phyloP scores from a whole-genome alignment of 2,329 filamentous ascomycete species.

The Phoma sp. region DNA sequence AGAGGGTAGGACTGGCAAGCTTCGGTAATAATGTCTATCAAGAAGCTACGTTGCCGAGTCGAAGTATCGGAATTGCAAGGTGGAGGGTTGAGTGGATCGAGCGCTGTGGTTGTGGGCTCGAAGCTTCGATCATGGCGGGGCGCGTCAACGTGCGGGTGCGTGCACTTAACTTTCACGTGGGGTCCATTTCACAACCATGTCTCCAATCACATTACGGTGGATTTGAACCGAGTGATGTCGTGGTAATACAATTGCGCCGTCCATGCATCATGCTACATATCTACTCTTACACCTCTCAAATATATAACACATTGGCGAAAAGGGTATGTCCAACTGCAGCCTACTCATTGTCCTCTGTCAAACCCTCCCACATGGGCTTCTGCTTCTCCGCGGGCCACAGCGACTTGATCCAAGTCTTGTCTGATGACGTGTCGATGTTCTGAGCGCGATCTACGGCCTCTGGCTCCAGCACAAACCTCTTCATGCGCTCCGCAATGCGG shows the following conservation, averaged over 20 bases:
- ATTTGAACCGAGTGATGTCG: constrained; percentile 6
- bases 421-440: constrained; percentile 25
- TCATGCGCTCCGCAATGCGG: constrained; percentile 80
- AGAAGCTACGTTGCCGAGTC: background rate
- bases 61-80: background rate
- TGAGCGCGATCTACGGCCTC: constrained; percentile 73
- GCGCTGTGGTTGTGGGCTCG: constrained; percentile 23
- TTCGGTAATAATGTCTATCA: background rate
- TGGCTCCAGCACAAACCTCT: constrained; percentile 72
- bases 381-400: constrained; percentile 45
- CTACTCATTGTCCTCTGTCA: constrained; percentile 37
- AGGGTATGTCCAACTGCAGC: constrained; percentile 26
- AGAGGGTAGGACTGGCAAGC: background rate
- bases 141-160: constrained; percentile 1
- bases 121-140: constrained; percentile 32
- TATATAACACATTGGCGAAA: constrained; percentile 32
- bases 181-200: background rate
- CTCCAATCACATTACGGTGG: background rate
- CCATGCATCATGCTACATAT: constrained; percentile 34
- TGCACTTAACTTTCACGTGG: constrained; percentile 16
- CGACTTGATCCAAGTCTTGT: constrained; percentile 38
- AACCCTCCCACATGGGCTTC: constrained; percentile 43
- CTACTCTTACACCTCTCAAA: constrained; percentile 36
- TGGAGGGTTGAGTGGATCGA: constrained; percentile 1
- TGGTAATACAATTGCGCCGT: constrained; percentile 26